Conservation (phyloP, 345 rosid species). For the Aethionema arabicum region DNA sequence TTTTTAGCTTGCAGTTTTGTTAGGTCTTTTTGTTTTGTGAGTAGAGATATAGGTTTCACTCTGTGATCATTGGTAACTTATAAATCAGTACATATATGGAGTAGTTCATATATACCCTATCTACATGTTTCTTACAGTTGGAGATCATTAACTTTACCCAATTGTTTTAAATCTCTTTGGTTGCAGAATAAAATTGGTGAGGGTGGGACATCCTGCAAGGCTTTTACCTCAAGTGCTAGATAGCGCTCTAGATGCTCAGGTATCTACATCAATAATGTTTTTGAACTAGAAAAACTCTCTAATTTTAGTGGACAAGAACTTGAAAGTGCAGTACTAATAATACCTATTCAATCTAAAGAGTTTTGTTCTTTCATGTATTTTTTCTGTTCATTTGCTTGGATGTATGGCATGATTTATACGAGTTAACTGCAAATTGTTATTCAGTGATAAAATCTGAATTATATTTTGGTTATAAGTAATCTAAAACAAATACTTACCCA, state of each 20-base stretch:
- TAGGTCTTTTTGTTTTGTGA: too few species aligned
- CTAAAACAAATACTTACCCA: not conserved
- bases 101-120: too few species aligned
- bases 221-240: constrained; percentile 90
- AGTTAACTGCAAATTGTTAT: not conserved
- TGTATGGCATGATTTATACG: too few species aligned
- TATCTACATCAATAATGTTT: constrained; percentile 11
- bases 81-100: too few species aligned
- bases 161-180: not conserved
- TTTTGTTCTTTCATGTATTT: too few species aligned
- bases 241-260: constrained; percentile 94
- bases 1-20: too few species aligned
- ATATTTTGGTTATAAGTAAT: not conserved
- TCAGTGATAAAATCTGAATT: not conserved
- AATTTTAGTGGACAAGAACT: not conserved
- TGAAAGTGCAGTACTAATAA: too few species aligned
- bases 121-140: too few species aligned
- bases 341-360: too few species aligned
- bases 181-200: constrained; percentile 75
- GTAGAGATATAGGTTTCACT: too few species aligned
- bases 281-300: not conserved
- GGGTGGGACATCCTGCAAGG: constrained; percentile 96
- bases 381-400: too few species aligned
- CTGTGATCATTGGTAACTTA: too few species aligned
- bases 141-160: not conserved